A percentile compares a stretch with the other conserved stretches of the same genome.
Evolutionary conservation across 345 rosid species (phyloP).

Genomic region (Linum lewisii): DNA sequence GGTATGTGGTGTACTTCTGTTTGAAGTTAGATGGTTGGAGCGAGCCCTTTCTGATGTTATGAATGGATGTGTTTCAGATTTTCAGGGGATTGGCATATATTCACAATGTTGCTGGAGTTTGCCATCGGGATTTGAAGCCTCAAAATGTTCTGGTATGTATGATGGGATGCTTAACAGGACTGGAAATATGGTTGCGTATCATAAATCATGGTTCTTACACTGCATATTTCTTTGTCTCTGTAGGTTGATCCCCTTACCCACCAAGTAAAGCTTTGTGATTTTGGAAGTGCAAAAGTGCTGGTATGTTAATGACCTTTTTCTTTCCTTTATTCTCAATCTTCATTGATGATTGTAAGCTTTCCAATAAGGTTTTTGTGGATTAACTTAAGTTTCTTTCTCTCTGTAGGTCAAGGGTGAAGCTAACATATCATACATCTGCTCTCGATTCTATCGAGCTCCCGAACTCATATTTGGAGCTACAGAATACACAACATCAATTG

Average conservation of each 20-base stretch:
- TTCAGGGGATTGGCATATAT: constrained; percentile 78
- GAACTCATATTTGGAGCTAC: constrained; percentile 31
- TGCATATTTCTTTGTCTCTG: constrained; percentile 13
- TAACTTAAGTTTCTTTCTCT: constrained; percentile 1
- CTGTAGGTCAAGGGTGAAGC: constrained; percentile 26
- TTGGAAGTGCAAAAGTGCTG: constrained; percentile 89
- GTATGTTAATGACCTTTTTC: constrained; percentile 27
- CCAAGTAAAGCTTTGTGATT: constrained; percentile 49
- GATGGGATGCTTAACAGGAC: too few relatives aligned
- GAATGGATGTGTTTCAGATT: constrained; percentile 31
- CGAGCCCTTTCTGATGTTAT: constrained; percentile 3
- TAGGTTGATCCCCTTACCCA: constrained; percentile 94
- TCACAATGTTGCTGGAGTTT: constrained; percentile 71
- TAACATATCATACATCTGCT: constrained; percentile 26
- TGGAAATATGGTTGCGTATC: background rate
- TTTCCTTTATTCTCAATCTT: background rate
- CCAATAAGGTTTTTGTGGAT: background rate
- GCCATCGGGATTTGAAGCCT: constrained; percentile 87
- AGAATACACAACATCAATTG: constrained; percentile 26
- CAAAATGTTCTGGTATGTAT: constrained; percentile 77
- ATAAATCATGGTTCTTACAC: background rate
- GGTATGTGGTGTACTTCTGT: constrained; percentile 24
- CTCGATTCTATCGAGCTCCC: constrained; percentile 30
- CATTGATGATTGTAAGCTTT: background rate
- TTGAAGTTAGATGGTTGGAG: constrained; percentile 6